Base-by-base conservation (phyloP, 2,329 filamentous ascomycete species). In the Coniochaeta prunicola region DNA sequence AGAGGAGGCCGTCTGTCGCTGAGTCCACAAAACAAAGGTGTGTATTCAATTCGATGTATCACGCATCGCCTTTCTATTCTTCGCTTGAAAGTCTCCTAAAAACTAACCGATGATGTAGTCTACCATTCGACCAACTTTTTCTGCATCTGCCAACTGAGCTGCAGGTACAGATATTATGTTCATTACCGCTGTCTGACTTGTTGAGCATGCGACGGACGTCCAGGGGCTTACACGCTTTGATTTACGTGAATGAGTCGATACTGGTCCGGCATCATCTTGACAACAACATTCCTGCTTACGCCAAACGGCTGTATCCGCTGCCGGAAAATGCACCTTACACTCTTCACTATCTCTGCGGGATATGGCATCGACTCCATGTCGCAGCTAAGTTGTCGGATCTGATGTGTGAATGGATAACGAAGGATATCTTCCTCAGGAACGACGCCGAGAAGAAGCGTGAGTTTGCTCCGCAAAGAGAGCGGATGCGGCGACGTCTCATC, bases 351-450 rank as follows among this genome's bases (percentile, higher is more conserved):
- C 70, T 88, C 0, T 87, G 84, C 65, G 80, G 84, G 21, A 73
- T 88, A 64, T 87, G 85, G 85, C 84, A 88, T 67, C 80, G 85
- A 19, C 70, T 88, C 1, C 84, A 87, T 65, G 84, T 87, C 28
- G 82, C 85, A 13, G 79, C 82, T 10, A 88, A 88, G 68, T 70
- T 88, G 15, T 80, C 85, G 0, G 79, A 78, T 59, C 72, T 85
- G 57, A 87, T 87, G 70, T 84, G 83, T 62, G 81, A 85, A 63
- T 84, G 84, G 78, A 83, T 85, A 15, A 84, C 81, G 3, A 86
- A 85, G 63, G 85, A 87, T 61, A 84, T 87, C 13, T 88, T 88
- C 63, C 68, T 87, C 17, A 75, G 82, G 57, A 81, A 77, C 19
- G 83, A 82, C 0, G 81, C 82, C 60, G 70, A 76, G 4, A 79